These are phyloP conservation scores for Mesembryanthemum crystallinum DNA, from an alignment of 148 eudicot species.

Conservation along the genomic window DNA sequence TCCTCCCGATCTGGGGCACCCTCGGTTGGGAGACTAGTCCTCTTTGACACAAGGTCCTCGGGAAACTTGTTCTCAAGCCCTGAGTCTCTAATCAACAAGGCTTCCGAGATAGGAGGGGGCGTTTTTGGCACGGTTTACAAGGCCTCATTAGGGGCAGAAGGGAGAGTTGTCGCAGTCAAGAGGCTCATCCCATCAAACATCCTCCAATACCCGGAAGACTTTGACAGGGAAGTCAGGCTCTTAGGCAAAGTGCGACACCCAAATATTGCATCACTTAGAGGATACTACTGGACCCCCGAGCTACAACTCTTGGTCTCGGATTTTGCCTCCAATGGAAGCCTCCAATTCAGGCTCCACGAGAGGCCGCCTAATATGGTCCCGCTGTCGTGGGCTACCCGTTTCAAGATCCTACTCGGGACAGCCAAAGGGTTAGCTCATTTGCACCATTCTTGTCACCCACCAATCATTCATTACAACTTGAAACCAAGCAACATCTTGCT, in stretches of 20 bases:
- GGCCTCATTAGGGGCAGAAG: conserved; percentile 55
- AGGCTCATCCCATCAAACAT: conserved; percentile 61
- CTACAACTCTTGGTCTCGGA: conserved; percentile 80
- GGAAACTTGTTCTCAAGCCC: conserved; percentile 50
- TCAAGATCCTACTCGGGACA: conserved; percentile 70
- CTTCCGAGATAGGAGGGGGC: conserved; percentile 68
- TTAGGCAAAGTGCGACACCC: conserved; percentile 76
- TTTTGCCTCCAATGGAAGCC: conserved; percentile 54
- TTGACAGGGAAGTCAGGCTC: conserved; percentile 66
- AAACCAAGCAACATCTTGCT: conserved; percentile 83
- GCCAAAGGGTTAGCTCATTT: conserved; percentile 85
- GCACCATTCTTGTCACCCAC: conserved; percentile 81
- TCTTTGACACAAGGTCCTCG: conserved; percentile 61
- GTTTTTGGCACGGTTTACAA: conserved; percentile 75
- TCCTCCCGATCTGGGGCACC: conserved; percentile 65
- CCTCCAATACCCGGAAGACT: conserved; percentile 69
- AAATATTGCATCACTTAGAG: conserved; percentile 60
- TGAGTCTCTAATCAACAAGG: conserved; percentile 62
- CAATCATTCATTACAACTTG: conserved; percentile 83
- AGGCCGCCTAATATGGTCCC: conserved; percentile 45
- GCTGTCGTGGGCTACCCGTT: conserved; percentile 62
- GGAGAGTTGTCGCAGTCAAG: conserved; percentile 59
- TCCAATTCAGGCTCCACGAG: conserved; percentile 66
- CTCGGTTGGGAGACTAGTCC: conserved; percentile 62
- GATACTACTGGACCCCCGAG: conserved; percentile 93